Base-by-base conservation (phyloP, 495 filamentous ascomycete genomes). In the Tetracladium setigerum region DNA sequence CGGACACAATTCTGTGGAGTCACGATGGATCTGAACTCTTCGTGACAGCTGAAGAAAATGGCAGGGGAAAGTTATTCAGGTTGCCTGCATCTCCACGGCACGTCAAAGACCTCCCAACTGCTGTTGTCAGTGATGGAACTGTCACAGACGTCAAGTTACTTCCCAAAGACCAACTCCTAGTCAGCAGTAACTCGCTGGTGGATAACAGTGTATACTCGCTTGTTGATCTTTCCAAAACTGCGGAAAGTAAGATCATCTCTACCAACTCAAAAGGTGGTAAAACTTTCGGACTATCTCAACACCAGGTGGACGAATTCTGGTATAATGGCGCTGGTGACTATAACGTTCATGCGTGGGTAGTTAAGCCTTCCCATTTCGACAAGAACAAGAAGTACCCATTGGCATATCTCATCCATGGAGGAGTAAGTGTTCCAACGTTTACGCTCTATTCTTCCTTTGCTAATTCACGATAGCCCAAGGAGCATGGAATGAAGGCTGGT, bases 321-420 rank as follows among this genome's bases (percentile, higher is more conserved):
- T 89, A 79, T 59, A 58, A 61, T 43, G 81, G 81, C 17, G 76
- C 73, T 3, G 70, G 70, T n/a, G 67, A 71, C 48, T 78, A 82
- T 50, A 66, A 77, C 13, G 73, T 86, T n/a, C 87, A 94, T 56
- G 86, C 87, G 8, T 80, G 82, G 59, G 79, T 95, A 0, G 67
- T 95, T 47, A 89, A 85, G 56, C 90, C 90, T 1, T 88, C 86
- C 1, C 64, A 77, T 54, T 95, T 92, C 59, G 76, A 87, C 58
- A 62, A 76, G 6, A 66, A 67, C 11, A 73, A 86, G 60, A 86
- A 82, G 53, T 95, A 95, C 60, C 89, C 89, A 0, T 65, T 96
- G 30, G 80, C 82, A 1, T 88, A 88, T 52, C 58, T 95, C 33
- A 86, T 96, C 40, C 90, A 96, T 53, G 90, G 90, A 41, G 90